Conservation (phyloP, 2,329 filamentous ascomycete genomes). For the Lomentospora prolificans region DNA sequence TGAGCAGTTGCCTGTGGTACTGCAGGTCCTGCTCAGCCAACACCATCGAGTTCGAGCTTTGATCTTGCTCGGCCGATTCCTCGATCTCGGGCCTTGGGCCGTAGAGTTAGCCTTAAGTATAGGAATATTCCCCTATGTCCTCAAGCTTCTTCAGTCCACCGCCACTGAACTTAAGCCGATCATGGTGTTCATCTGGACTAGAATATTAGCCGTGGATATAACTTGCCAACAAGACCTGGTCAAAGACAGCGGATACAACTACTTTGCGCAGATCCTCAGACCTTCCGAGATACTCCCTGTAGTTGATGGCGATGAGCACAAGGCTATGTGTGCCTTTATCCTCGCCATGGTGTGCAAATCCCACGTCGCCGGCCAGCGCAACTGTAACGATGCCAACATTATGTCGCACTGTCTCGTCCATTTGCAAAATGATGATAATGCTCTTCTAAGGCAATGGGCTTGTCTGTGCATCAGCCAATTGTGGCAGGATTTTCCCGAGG, state of each 20-base stretch:
- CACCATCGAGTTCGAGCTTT: constrained; percentile 85
- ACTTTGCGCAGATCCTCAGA: constrained; percentile 89
- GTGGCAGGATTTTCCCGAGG: constrained; percentile 83
- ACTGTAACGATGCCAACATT: constrained; percentile 83
- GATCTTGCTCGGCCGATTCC: constrained; percentile 83
- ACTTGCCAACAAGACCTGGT: constrained; percentile 88
- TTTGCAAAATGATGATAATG: constrained; percentile 76
- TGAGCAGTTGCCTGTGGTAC: constrained; percentile 89
- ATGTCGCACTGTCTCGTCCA: constrained; percentile 82
- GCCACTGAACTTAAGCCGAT: constrained; percentile 91
- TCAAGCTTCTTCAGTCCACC: constrained; percentile 91
- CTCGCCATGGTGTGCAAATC: constrained; percentile 94
- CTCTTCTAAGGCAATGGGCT: constrained; percentile 86
- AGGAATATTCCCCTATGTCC: constrained; percentile 96
- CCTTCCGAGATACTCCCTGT: constrained; percentile 75
- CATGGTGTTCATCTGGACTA: constrained; percentile 99
- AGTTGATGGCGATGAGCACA: constrained; percentile 83
- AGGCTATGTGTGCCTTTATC: constrained; percentile 98
- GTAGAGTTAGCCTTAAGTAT: constrained; percentile 97
- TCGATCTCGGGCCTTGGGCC: constrained; percentile 94
- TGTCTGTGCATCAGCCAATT: constrained; percentile 92
- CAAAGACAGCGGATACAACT: constrained; percentile 94
- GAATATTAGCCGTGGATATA: constrained; percentile 88
- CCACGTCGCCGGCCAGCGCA: constrained; percentile 82
- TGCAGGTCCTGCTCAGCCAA: constrained; percentile 92